Base-by-base conservation (phyloP, 768 basidiomycete species). In the Phaeotremella fagi region DNA sequence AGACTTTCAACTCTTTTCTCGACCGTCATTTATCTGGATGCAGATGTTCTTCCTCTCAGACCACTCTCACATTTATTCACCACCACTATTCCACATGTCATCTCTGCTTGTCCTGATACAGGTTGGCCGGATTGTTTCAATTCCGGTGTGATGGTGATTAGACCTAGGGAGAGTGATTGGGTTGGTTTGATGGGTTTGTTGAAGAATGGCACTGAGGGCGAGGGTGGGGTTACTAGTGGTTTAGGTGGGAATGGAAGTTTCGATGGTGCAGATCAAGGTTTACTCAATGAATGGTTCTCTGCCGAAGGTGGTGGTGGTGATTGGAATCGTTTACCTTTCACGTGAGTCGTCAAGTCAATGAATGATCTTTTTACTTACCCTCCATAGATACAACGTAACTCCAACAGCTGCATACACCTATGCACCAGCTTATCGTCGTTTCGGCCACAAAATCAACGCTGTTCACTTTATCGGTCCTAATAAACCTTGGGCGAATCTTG, bases 121-220 rank as follows among this genome's bases (percentile, higher is more conserved):
- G 95, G 95, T 62, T 99, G 95, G 95, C 95, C 95, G 35, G 95
- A 99, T 75, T 92, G 95, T 57, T 99, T 99, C 79, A 99, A 99
- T 74, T 94, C 92, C 22, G 95, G 95, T 33, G 85, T 98, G 42
- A 81, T 99, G 76, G 90, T 98, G 46, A 75, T 90, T 29, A 48
- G 69, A 43, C 66, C 69, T 11, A 31, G 80, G 82, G 81, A 87
- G 62, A 83, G 85, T 58, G 90, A 91, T 68, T 99, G 94, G 72
- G 77, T 80, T 5, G 80, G 86, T 47, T 78, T 98, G 52, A 80
- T 79, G 56, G 76, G 80, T 15, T 79, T 95, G 52, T 79, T 91
- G 56, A 82, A 83, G 57, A 76, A 82, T 41, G 74, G 31, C 7
- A 7, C 68, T 0, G 60, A 61, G 36, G 64, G 59, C n/a, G 66